Evolutionary conservation across 768 basidiomycete genomes (phyloP).

Genomic region (Panus rudis): DNA sequence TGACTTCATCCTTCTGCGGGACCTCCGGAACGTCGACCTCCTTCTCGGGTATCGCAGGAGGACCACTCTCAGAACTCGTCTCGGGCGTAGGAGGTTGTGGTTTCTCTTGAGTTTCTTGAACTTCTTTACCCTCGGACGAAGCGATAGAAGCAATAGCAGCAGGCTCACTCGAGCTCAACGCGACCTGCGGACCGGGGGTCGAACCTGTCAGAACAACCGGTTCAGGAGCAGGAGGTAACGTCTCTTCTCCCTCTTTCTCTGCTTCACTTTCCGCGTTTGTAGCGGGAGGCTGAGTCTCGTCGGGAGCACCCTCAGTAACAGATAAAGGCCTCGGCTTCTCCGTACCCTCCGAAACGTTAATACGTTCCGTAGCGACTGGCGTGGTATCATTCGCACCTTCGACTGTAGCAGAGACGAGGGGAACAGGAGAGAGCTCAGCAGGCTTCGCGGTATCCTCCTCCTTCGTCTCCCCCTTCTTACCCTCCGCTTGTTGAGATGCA

Average conservation of each 20-base stretch:
- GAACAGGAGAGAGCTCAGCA: constrained; percentile 1
- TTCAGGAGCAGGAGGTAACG: constrained; percentile 25
- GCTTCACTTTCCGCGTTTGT: constrained; percentile 5
- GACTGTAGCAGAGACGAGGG: not conserved
- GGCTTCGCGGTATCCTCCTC: constrained; percentile 4
- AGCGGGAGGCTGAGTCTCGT: constrained; percentile 1
- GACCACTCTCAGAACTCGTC: too few species aligned
- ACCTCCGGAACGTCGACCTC: too few species aligned
- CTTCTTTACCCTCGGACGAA: constrained; percentile 6
- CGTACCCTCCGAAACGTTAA: not conserved
- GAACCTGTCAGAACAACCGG: constrained; percentile 21
- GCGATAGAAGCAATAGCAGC: constrained; percentile 15
- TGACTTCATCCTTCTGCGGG: too few species aligned
- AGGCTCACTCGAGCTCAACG: constrained; percentile 24
- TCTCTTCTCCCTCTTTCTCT: constrained; percentile 3
- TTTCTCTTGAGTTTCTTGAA: constrained; percentile 3
- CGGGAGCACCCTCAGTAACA: not conserved
- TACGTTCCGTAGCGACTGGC: not conserved
- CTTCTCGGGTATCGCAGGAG: too few species aligned
- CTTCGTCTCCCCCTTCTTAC: constrained; percentile 5
- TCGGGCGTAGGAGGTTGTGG: too few species aligned
- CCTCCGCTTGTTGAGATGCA: too few species aligned
- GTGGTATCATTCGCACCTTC: not conserved
- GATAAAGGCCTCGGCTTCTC: constrained; percentile 7
- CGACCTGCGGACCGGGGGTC: constrained; percentile 23